Evolutionary conservation across 352 stramenopile species (phyloP).

Genomic region (Globisporangium recalcitrans): DNA sequence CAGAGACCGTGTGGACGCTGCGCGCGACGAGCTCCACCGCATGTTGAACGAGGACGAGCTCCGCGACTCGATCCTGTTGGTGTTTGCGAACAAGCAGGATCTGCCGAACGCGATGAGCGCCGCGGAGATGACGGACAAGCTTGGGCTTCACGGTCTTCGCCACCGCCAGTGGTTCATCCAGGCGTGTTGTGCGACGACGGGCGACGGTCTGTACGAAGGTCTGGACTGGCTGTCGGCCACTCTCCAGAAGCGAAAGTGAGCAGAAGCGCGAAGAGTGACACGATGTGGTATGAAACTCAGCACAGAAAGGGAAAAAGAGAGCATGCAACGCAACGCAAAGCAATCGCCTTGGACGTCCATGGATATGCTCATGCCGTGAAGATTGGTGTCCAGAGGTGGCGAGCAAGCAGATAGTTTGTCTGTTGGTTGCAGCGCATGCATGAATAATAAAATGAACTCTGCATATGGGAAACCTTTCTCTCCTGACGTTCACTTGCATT

Average conservation of each 20-base stretch:
- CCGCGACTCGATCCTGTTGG: constrained; percentile 94
- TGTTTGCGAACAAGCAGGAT: constrained; percentile 99
- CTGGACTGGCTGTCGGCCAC: constrained; percentile 96
- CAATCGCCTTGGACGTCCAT: neutral
- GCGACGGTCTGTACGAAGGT: constrained; percentile 98
- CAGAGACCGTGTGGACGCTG: constrained; percentile 95
- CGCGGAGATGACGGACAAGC: constrained; percentile 98
- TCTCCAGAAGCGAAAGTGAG: constrained; percentile 80
- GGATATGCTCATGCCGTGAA: neutral
- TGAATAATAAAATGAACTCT: constrained; percentile 5
- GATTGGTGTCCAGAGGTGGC: neutral
- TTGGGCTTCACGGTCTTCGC: constrained; percentile 95
- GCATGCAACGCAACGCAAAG: neutral
- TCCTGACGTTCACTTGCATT: neutral
- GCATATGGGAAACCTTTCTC: neutral
- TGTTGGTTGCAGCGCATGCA: neutral
- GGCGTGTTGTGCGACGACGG: constrained; percentile 97
- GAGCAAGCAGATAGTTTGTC: neutral
- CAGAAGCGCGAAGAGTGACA: neutral
- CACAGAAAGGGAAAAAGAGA: neutral
- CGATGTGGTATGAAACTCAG: neutral
- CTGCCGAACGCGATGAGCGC: constrained; percentile 97
- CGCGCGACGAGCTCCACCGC: constrained; percentile 96
- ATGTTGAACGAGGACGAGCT: constrained; percentile 99
- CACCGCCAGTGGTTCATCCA: constrained; percentile 99